A percentile compares a stretch with the other conserved stretches of the same genome.
phyloP scores from a whole-genome alignment of 306 rosid genomes.

The Echinosophora koreensis region DNA sequence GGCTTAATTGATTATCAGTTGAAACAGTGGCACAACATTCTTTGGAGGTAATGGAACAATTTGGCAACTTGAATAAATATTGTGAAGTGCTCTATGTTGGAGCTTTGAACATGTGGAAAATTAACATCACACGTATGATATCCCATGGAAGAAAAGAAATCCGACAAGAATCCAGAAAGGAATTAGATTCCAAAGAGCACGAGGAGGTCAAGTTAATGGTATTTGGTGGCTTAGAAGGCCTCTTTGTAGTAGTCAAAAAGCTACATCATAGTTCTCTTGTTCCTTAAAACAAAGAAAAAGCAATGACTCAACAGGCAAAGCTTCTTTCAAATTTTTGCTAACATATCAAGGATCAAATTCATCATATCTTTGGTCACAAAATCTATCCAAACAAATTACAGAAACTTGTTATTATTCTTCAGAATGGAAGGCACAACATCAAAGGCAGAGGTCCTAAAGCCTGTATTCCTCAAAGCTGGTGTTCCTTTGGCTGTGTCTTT shows the following conservation, averaged over 20 bases:
- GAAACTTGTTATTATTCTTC: constrained; percentile 10
- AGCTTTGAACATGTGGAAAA: background rate
- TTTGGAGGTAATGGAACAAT: background rate
- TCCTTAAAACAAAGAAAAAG: constrained; percentile 43
- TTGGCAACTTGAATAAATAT: no score
- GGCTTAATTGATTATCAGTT: no score
- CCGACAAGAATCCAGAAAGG: constrained; percentile 37
- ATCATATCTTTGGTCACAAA: constrained; percentile 27
- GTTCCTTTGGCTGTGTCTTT: constrained; percentile 68
- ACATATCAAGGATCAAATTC: constrained; percentile 26
- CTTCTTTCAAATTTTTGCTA: constrained; percentile 5
- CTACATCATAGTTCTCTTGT: constrained; percentile 50
- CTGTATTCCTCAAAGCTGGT: constrained; percentile 66
- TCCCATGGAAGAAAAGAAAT: constrained; percentile 46
- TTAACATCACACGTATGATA: constrained; percentile 11
- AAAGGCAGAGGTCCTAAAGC: constrained; percentile 52
- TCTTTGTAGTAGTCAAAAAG: constrained; percentile 55
- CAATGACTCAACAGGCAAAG: constrained; percentile 19
- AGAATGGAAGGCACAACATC: constrained; percentile 61
- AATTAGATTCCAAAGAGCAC: constrained; percentile 61
- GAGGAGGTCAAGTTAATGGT: constrained; percentile 28
- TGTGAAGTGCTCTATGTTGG: background rate
- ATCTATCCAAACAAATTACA: background rate
- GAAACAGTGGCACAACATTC: no score
- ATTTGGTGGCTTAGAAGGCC: constrained; percentile 39